Base-by-base conservation (phyloP, 176 grass and related monocot genomes). In the Stipa capillata region DNA sequence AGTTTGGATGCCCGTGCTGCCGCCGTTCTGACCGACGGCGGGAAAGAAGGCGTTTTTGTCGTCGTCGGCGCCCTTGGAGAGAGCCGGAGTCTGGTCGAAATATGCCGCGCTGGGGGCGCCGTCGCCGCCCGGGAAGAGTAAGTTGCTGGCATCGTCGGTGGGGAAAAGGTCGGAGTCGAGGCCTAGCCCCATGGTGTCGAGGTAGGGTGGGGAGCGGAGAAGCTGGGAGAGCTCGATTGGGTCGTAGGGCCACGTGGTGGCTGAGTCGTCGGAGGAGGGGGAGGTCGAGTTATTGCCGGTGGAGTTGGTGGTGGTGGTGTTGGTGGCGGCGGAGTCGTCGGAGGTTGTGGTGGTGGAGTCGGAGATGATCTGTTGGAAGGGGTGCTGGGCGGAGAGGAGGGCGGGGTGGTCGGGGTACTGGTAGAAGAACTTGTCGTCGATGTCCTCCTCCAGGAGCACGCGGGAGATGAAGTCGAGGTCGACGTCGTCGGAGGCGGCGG, bases 371-470 rank as follows among this genome's bases (percentile, higher is more conserved):
- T 81, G 69, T 0, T 62, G 77, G 54, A 88, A 90, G 0, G 79
- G 87, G 60, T 86, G 49, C 82, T 90, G 85, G 4, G 87, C 83
- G 35, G 27, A 74, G 41, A 90, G 61, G 48, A 92, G 71, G 20
- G 86, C 80, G 2, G 87, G 87, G 21, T 82, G 81, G 68, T 90
- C 73, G 2, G 86, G 80, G 50, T 82, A 87, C 45, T 86, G 87
- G 82, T 85, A 88, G 72, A 85, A 81, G 73, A 91, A 88, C n/a
- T 85, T 87, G 18, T 90, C 87, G 48, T 85, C 80, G 40, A 82
- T 82, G 79, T 97, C 85, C 23, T 97, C 93, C 79, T 97, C 93
- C 90, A 93, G 90, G 65, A 97, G 85, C 85, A 97, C 86, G 41
- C 51, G 76, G 6, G 86, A 72, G 28, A 97, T 97, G 90, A 86